Evolutionary conservation across 805 yeast species (phyloP), one percentile per base, ranked within the genome.

Genomic region (Candida vaughaniae): DNA sequence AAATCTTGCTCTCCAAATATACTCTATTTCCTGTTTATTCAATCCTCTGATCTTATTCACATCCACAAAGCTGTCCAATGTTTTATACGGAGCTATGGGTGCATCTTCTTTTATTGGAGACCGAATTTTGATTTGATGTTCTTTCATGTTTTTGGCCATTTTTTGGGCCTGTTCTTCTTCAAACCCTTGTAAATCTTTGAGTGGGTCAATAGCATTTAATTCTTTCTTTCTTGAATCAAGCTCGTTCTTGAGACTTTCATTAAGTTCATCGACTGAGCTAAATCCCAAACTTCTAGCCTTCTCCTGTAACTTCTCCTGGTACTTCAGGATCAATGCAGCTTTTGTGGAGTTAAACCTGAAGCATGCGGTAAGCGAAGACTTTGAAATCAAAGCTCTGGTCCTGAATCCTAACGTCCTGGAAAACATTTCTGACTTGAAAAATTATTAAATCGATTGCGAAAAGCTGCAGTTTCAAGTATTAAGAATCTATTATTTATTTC

Each of bases 1-100:
- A 63, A 90, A 90, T 47, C 96, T 75, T 0, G 95, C 88, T 56
- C 86, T 80, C 99, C 99, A 93, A 14, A 93, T 64, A 49, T 75
- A 73, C 50, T 85, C 95, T 35, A 91, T 66, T 51, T 87, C 95
- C 43, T 74, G 70, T 3, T 58, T 49, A 0, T 77, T 73, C 35
- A 90, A 72, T 4, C 66, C 71, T 33, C 61, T 42, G 32, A 87
- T 47, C 56, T 88, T 90, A 1, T 75, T 84, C 6, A 78, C 67
- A 38, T 86, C 89, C 27, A 93, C 58, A 57, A 69, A 91, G 1
- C 90, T 78, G 30, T 73, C 69, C 36, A 93, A 66, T 0, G 86
- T 80, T 60, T 88, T 88, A 62, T 73, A 85, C 3, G 91, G 88
- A 8, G 53, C 41, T 29, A 51, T 36, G 17, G 73, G 57, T 43